Conservation (phyloP, 148 eudicot genomes). For the Chenopodium berlandieri region DNA sequence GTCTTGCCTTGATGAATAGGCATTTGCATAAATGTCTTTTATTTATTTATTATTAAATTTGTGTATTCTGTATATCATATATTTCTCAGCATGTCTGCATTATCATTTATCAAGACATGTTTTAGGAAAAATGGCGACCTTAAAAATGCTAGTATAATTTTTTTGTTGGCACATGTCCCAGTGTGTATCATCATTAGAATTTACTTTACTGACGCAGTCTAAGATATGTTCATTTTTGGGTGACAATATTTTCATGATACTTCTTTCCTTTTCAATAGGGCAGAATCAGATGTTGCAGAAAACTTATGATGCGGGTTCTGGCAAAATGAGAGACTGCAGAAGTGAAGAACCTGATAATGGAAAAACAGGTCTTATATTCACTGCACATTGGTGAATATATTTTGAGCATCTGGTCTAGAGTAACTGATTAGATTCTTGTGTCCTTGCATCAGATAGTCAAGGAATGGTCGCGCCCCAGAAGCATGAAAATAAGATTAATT, state of each 20-base stretch:
- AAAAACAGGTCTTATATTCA: slow-evolving; percentile 44
- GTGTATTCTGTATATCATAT: too few species aligned
- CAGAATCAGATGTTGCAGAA: slow-evolving; percentile 66
- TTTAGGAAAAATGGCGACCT: too few species aligned
- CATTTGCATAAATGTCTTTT: not conserved
- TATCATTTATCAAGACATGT: not conserved
- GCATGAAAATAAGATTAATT: slow-evolving; percentile 31
- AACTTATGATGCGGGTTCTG: slow-evolving; percentile 30
- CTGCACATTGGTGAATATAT: not conserved
- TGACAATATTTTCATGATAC: slow-evolving; percentile 8
- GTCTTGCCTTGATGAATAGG: not conserved
- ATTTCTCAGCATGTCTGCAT: not conserved
- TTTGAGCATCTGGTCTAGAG: not conserved
- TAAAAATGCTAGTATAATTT: not conserved
- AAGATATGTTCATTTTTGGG: not conserved
- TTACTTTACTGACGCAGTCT: not conserved
- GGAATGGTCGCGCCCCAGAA: slow-evolving; percentile 21
- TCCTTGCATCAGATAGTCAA: slow-evolving; percentile 35
- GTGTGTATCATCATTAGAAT: not conserved
- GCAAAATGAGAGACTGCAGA: slow-evolving; percentile 17
- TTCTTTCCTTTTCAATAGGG: slow-evolving; percentile 40
- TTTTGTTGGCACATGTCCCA: not conserved
- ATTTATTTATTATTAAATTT: too few species aligned
- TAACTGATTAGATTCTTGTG: slow-evolving; percentile 2
- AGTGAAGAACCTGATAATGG: slow-evolving; percentile 31